These are phyloP conservation scores for Exidia glandulosa DNA, from an alignment of 768 basidiomycete species.

Conservation along the genomic window DNA sequence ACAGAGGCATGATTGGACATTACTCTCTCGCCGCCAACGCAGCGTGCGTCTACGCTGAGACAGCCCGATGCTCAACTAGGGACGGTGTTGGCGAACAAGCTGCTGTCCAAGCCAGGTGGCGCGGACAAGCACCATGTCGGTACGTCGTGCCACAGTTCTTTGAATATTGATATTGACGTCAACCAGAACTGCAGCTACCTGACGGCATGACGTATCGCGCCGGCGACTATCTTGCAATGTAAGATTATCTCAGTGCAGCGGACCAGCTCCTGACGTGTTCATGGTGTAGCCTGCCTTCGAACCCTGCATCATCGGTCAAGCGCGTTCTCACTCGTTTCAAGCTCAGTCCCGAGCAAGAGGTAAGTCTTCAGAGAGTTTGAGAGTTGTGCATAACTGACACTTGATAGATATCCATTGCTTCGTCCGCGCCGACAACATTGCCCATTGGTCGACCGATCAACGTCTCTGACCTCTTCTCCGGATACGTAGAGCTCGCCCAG, in stretches of 20 bases:
- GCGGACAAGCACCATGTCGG: conserved; percentile 5
- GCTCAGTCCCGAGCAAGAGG: not conserved
- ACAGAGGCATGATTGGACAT: not conserved
- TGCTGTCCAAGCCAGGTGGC: not conserved
- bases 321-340: not conserved
- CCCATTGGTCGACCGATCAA: conserved; percentile 28
- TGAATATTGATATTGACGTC: not conserved
- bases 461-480: conserved; percentile 26
- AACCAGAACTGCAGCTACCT: conserved; percentile 2
- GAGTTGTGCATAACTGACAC: not conserved
- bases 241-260: too few relatives aligned
- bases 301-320: conserved; percentile 1
- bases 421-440: conserved; percentile 27
- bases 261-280: too few relatives aligned
- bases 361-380: not conserved
- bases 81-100: not conserved
- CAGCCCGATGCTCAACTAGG: conserved; percentile 2
- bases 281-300: too few relatives aligned
- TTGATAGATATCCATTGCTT: conserved; percentile 24
- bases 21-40: not conserved
- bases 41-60: not conserved
- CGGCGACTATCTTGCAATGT: conserved; percentile 7
- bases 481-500: conserved; percentile 38
- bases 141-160: not conserved
- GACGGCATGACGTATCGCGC: conserved; percentile 3